Conservation (phyloP, 2,329 filamentous ascomycete genomes). For the Botryosphaeria agaves region DNA sequence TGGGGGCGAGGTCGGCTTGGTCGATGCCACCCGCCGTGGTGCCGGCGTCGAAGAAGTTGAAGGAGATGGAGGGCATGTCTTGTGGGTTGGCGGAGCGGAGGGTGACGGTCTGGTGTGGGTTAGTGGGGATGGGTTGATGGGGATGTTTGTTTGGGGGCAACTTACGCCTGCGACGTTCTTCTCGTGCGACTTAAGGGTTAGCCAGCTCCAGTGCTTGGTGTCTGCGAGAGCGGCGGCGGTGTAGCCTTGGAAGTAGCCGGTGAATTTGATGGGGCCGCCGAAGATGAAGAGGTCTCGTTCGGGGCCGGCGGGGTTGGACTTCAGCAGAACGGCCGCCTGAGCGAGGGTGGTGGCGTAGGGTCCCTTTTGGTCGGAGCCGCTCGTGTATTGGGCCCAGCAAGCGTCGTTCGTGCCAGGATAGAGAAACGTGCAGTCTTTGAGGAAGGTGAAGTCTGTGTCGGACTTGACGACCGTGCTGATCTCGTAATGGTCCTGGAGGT, state of each 20-base stretch:
- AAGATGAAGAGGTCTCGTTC: slow-evolving; percentile 38
- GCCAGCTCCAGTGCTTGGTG: slow-evolving; percentile 29
- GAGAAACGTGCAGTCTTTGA: slow-evolving; percentile 22
- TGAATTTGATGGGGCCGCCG: slow-evolving; percentile 36
- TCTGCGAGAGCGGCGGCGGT: slow-evolving; percentile 25
- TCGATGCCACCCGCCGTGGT: slow-evolving; percentile 22
- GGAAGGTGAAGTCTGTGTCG: slow-evolving; percentile 14
- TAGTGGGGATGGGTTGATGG: too few species aligned
- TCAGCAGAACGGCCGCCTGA: slow-evolving; percentile 23
- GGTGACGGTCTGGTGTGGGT: slow-evolving; percentile 39
- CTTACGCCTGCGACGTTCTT: slow-evolving; percentile 45
- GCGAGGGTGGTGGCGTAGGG: slow-evolving; percentile 33
- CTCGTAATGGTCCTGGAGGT: slow-evolving; percentile 45
- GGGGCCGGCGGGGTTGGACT: slow-evolving; percentile 22
- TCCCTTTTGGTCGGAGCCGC: slow-evolving; percentile 19
- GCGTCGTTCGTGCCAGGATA: slow-evolving; percentile 16
- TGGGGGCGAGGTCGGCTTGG: slow-evolving; percentile 32
- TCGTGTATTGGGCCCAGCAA: slow-evolving; percentile 26
- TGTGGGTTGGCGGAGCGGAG: slow-evolving; percentile 44
- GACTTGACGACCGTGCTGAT: slow-evolving; percentile 31
- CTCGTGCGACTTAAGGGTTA: slow-evolving; percentile 43
- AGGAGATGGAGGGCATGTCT: slow-evolving; percentile 44
- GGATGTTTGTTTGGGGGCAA: too few species aligned
- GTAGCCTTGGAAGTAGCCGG: slow-evolving; percentile 38
- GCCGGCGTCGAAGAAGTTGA: slow-evolving; percentile 39